Evolutionary conservation across 371 early-diverging fungal genomes (phyloP), one percentile per base, ranked within the genome.

Genomic region (Cokeromyces recurvatus): DNA sequence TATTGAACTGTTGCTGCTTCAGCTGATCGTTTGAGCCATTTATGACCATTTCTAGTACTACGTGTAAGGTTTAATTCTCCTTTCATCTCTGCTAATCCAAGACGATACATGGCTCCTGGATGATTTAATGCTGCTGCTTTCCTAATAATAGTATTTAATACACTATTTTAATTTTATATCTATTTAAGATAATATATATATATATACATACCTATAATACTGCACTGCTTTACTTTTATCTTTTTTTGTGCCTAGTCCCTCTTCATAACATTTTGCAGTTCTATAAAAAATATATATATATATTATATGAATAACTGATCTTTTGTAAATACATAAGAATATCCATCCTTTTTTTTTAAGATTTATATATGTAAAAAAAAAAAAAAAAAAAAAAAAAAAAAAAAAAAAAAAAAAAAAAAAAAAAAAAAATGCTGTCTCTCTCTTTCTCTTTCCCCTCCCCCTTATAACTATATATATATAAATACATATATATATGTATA

Each of bases 1-100:
- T 86, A 87, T 45, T 84, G 77, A n/a, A 70, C 51, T n/a, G 77
- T 83, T 4, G 90, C 89, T 32, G 84, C 83, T 50, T 86, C 84
- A 2, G 82, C 74, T 2, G 90, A 75, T 38, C 86, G 62, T 55
- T 84, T 85, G 32, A 89, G 72, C 91, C 89, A 89, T 53, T 84
- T 89, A 42, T 85, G 78, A 15, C 84, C 89, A 60, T 90, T 86
- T 16, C 87, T 83, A 19, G 77, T 57, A 34, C 79, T 84, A 23
- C 64, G 56, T 16, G 72, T 55, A 20, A 80, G 59, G 2, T 77
- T 79, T 6, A 89, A 68, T 45, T 84, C 84, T n/a, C 92, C 90
- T 40, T 78, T 78, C 17, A 87, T 70, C 37, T 86, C 77, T 2
- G 84, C 85, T 17, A 81, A 63, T 10, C 86, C 89, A 11, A 88